A percentile compares a stretch with the other conserved stretches of the same genome.
phyloP scores from a whole-genome alignment of 2,329 filamentous ascomycete genomes.

The Scleromitrula shiraiana region DNA sequence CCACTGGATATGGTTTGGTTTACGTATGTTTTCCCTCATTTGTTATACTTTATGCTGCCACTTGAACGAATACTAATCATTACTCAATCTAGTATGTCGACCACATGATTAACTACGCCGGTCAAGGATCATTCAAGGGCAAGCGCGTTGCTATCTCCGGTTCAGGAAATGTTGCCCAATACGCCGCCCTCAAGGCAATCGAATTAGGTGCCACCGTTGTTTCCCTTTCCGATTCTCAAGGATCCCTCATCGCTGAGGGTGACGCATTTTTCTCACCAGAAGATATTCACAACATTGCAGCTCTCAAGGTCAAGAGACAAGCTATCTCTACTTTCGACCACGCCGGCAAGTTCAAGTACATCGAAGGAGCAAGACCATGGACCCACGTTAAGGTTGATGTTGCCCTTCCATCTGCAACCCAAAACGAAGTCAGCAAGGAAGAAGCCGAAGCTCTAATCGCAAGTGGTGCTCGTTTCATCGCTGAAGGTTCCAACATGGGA shows the following conservation, averaged over 20 bases:
- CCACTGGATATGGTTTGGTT: conserved; percentile 91
- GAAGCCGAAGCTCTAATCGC: conserved; percentile 78
- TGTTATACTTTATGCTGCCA: not conserved
- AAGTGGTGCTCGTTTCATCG: conserved; percentile 74
- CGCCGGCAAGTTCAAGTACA: conserved; percentile 69
- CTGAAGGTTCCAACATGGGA: conserved; percentile 98
- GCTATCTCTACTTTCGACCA: conserved; percentile 65
- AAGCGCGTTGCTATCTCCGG: conserved; percentile 95
- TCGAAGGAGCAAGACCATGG: conserved; percentile 86
- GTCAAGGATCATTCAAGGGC: conserved; percentile 76
- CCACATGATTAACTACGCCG: conserved; percentile 90
- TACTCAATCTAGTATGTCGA: conserved; percentile 64
- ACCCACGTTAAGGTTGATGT: conserved; percentile 84
- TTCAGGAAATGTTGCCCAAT: conserved; percentile 96
- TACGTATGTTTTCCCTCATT: conserved; percentile 54
- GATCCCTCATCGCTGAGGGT: conserved; percentile 66
- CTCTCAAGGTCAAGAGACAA: conserved; percentile 81
- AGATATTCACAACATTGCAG: conserved; percentile 70
- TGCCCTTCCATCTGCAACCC: conserved; percentile 85
- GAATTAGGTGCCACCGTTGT: conserved; percentile 90
- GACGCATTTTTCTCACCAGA: conserved; percentile 68
- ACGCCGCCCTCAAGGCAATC: conserved; percentile 90
- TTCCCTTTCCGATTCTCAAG: conserved; percentile 89
- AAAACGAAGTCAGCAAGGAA: conserved; percentile 93
- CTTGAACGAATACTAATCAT: not conserved